Base-by-base conservation (phyloP, 192 early-diverging fungal genomes). In the Coemansia sp. region DNA sequence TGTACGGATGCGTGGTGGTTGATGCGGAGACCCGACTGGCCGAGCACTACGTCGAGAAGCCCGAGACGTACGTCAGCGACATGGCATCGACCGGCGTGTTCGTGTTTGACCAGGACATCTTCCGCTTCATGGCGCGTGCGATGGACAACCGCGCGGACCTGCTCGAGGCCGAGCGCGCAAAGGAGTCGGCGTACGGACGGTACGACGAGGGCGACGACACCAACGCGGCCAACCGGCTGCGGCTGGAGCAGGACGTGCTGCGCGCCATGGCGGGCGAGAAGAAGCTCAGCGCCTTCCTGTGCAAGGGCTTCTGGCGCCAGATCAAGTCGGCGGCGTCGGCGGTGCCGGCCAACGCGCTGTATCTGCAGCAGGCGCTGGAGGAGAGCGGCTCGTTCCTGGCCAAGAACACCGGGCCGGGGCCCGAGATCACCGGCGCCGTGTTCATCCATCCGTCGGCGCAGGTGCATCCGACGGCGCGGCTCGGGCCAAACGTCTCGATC, bases 21-120 rank as follows among this genome's bases (percentile, higher is more conserved):
- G 89, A 95, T 69, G 81, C 87, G 11, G 92, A 94, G 41, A 99
- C 92, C 13, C 84, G 91, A 54, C 91, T 96, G 72, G 96, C 97
- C 0, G 84, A 94, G 68, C 97, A 99, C 81, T 99, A 98, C 72
- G 97, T 98, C 37, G 96, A 99, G 77, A 99, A 99, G 85, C 97
- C 97, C 13, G 93, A 98, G 75, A 89, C 93, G 0, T 96, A 95
- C 77, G 86, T 99, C 60, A 96, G 94, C 52, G 92, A 99, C 80
- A 70, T 94, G 77, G 95, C 95, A 68, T 95, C 94, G 16, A 95
- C 94, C 61, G 97, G 97, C 68, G 92, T 99, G 44, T 97, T 96
- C 77, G 80, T 99, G 54, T 97, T 99, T 85, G 88, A 93, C 76
- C 85, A 85, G 69, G 87, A 91, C 48, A 90, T 99, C 56, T 96